phyloP scores from a whole-genome alignment of 2,329 filamentous ascomycete genomes.

The Talaromyces sp. region DNA sequence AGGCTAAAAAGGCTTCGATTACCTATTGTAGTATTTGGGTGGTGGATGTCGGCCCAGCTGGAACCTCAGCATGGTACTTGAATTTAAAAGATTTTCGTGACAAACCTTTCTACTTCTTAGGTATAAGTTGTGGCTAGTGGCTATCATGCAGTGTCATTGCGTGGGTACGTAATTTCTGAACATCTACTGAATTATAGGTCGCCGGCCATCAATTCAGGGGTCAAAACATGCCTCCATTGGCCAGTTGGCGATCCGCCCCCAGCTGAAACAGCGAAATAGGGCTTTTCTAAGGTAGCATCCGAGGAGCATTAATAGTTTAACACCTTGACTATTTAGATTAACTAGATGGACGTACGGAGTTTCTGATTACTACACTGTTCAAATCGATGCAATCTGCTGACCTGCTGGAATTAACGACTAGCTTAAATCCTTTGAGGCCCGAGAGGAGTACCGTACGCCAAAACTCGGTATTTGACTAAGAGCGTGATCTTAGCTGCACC shows the following conservation, averaged over 20 bases:
- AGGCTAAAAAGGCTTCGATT: neutral
- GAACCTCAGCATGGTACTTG: neutral
- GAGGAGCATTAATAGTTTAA: neutral
- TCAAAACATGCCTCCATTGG: neutral
- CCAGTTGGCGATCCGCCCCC: neutral
- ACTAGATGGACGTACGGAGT: neutral
- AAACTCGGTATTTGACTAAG: neutral
- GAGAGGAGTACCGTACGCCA: neutral
- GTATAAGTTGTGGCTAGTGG: neutral
- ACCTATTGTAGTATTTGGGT: neutral
- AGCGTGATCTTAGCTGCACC: neutral
- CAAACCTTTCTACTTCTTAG: neutral
- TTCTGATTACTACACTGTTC: neutral
- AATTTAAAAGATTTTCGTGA: neutral
- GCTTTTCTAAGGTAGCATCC: conserved; percentile 6
- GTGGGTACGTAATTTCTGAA: neutral
- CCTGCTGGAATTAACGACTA: neutral
- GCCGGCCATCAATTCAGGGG: neutral
- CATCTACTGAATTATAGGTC: neutral
- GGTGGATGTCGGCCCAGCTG: neutral
- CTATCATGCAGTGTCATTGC: neutral
- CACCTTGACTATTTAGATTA: neutral
- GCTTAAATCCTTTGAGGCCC: neutral
- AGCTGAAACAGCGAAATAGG: conserved; percentile 8
- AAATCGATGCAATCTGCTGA: neutral